These are phyloP conservation scores for Backusella mclennaniae DNA, from an alignment of 192 early-diverging fungal genomes.

Conservation along the genomic window DNA sequence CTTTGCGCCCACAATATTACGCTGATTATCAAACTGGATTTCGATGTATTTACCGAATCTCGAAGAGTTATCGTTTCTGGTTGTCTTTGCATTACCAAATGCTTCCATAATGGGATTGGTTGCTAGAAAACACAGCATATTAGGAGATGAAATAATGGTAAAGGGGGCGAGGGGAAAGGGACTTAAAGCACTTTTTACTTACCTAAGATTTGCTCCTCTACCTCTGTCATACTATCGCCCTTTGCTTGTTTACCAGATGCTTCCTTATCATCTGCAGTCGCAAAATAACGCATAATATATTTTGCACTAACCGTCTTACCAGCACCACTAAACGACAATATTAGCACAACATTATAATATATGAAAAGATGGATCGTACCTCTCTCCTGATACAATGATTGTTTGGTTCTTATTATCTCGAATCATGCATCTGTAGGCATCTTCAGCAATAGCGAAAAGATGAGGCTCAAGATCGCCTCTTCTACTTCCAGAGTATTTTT, in stretches of 20 bases:
- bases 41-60: slow-evolving; percentile 99
- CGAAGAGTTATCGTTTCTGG: slow-evolving; percentile 97
- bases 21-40: slow-evolving; percentile 85
- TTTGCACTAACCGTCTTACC: slow-evolving; percentile 98
- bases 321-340: slow-evolving; percentile 64
- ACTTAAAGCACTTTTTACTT: background rate
- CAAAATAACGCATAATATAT: slow-evolving; percentile 98
- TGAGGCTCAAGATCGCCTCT: slow-evolving; percentile 96
- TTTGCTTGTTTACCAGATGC: slow-evolving; percentile 37
- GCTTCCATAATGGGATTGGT: slow-evolving; percentile 99
- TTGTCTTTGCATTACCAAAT: slow-evolving; percentile 99
- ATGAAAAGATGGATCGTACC: slow-evolving; percentile 34
- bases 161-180: background rate
- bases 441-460: slow-evolving; percentile 97
- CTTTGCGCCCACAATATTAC: slow-evolving; percentile 88
- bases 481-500: slow-evolving; percentile 90
- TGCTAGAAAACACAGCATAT: slow-evolving; percentile 40
- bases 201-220: slow-evolving; percentile 81
- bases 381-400: slow-evolving; percentile 98
- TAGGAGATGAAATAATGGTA: background rate
- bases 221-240: slow-evolving; percentile 59
- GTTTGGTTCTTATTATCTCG: slow-evolving; percentile 94
- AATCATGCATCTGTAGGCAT: slow-evolving; percentile 95
- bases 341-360: background rate
- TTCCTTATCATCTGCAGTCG: slow-evolving; percentile 71